A percentile compares a stretch with the other conserved stretches of the same genome.
These are phyloP conservation scores for Syzygium aromaticum DNA, from an alignment of 345 rosid species.

Conservation along the genomic window DNA sequence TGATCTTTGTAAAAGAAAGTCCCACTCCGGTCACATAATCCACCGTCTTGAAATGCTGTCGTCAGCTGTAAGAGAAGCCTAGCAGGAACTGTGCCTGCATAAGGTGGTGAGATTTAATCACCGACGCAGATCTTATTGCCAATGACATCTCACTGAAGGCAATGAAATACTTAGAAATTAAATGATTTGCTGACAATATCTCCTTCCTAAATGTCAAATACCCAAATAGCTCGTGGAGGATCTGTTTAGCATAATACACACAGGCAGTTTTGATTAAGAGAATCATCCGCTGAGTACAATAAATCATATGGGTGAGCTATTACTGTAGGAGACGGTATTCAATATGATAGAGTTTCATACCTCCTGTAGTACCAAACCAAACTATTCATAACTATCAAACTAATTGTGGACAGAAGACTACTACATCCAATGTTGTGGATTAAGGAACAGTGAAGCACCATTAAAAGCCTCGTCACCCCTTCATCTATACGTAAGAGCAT, in stretches of 20 bases:
- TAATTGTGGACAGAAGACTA: not conserved
- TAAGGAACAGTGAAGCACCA: not conserved
- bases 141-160: not conserved
- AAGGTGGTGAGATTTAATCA: not conserved
- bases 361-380: not conserved
- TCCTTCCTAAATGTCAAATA: not conserved
- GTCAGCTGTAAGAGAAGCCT: conserved; percentile 67
- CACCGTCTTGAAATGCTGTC: conserved; percentile 50
- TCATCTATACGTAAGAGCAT: not conserved
- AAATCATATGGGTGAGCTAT: not conserved
- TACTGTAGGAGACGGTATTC: not conserved
- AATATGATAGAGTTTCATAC: not conserved
- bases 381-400: not conserved
- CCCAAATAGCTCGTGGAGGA: not conserved
- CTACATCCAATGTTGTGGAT: not conserved
- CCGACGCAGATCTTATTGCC: not conserved
- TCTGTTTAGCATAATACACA: not conserved
- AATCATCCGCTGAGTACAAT: not conserved
- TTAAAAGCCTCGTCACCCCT: not conserved
- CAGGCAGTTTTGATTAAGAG: not conserved
- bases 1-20: conserved; percentile 65
- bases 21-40: conserved; percentile 52
- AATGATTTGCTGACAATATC: not conserved
- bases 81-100: conserved; percentile 62
- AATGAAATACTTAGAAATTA: not conserved